Base-by-base conservation (phyloP, 2,329 filamentous ascomycete species). In the Fusarium metavorans region DNA sequence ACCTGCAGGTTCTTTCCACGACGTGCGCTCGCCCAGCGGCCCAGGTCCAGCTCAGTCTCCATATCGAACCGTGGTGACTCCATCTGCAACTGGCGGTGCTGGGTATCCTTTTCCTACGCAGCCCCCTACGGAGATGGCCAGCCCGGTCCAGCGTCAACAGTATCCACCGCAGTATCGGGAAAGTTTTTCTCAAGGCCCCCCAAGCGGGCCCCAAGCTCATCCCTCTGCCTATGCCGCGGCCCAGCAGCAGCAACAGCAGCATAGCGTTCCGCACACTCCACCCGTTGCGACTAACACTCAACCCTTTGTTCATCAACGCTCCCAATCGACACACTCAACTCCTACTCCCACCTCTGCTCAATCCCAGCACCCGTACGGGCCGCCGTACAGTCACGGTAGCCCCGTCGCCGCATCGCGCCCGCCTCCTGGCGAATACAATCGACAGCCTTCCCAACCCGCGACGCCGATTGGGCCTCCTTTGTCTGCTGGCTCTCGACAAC, bases 261-360 rank as follows among this genome's bases (percentile, higher is more conserved):
- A 60, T 78, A 77, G 27, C 80, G 78, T 88, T 68, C 86, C 87
- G 52, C 87, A 88, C 73, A 87, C 87, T 64, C 86, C 88, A 14
- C 87, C 87, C 4, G 82, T 88, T 27, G 84, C 64, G 34, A 58
- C 82, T n/a, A 84, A 85, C 13, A 82, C 85, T 16, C 83, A 84
- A 66, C 75, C 83, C 30, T 82, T 80, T 73, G 78, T 83, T 58
- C 87, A 87, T 66, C 86, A 86, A 70, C 83, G 89, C 76, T 90
- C 90, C 48, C 88, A 88, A 66, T 92, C 90, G 25, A 83, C 87
- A 7, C 88, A 91, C 65, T 91, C 90, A 14, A 88, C 86, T 30
- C 84, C 89, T 13, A 92, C 90, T 39, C 90, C 90, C n/a, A 91
- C 89, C 8, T 91, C 90, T 43, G 87, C 89, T 18, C 89, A 91